A percentile compares a stretch with the other conserved stretches of the same genome.
These are phyloP conservation scores for Arctium lappa DNA, from an alignment of 129 eudicot species.

Conservation along the genomic window DNA sequence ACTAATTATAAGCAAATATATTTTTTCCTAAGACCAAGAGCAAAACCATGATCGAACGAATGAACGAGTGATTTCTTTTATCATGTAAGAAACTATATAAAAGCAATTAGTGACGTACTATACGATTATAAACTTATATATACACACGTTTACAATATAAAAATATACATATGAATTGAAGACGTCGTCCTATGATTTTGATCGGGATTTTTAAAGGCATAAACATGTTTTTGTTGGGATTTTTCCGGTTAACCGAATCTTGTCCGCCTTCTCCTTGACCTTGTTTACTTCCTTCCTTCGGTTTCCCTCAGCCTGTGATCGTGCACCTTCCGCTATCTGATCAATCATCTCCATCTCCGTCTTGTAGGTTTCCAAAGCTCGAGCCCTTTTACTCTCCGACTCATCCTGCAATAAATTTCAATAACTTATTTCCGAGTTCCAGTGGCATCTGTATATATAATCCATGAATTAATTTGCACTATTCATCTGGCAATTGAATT, in stretches of 20 bases:
- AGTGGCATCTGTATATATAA: not conserved
- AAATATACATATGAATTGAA: not conserved
- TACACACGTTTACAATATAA: not conserved
- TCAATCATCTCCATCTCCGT: conserved; percentile 48
- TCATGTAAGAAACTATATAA: too few species aligned
- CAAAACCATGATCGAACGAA: too few species aligned
- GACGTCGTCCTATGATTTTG: not conserved
- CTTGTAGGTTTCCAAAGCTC: conserved; percentile 44
- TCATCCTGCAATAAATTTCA: conserved; percentile 47
- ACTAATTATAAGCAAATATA: too few species aligned
- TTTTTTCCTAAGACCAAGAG: too few species aligned
- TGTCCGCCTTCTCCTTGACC: conserved; percentile 75
- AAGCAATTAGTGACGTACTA: not conserved
- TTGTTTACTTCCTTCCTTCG: conserved; percentile 52
- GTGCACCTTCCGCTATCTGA: conserved; percentile 67
- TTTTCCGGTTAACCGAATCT: conserved; percentile 66
- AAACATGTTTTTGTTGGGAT: conserved; percentile 58
- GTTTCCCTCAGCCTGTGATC: conserved; percentile 61
- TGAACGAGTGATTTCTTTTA: too few species aligned
- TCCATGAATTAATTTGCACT: too few species aligned
- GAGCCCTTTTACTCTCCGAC: conserved; percentile 50
- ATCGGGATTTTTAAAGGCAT: conserved; percentile 45
- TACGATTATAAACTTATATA: not conserved
- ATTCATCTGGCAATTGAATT: not conserved
- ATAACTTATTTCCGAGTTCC: conserved; percentile 11